Evolutionary conservation across 169 alveolate genomes (phyloP), one percentile per base, ranked within the genome.

Genomic region (Plasmodium gaboni): DNA sequence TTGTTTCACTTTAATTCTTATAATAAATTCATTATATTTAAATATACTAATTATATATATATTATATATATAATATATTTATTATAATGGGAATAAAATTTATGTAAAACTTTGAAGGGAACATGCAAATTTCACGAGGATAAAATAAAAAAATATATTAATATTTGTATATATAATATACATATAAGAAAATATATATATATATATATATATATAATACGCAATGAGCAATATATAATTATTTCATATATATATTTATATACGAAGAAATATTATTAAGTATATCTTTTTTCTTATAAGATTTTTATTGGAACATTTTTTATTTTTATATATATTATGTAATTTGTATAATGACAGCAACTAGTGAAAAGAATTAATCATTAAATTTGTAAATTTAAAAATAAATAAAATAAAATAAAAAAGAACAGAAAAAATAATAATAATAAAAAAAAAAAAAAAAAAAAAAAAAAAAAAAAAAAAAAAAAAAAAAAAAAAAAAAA

Each of bases 341-440:
- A 13, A 55, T 55, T 55, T 55, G 64, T 22, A 55, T 55, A 55
- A 55, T 55, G 64, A 55, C n/a, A 55, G 64, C 15, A 55, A 55
- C 8, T 5, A 55, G 15, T 55, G 22, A 55, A 55, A 55, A 15
- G 22, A 55, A 55, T 55, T 15, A 55, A 55, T 13, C 9, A 55
- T 55, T 55, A 13, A 55, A 10, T 55, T 55, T 55, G 64, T 15
- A 55, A 55, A 10, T 32, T 32, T 32, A 55, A 55, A 55, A 15
- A 10, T 55, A 55, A 51, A 55, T 5, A 15, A 15, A 55, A 6
- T n/a, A 55, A 55, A 10, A 55, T n/a, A 55, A 15, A 55, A 6
- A 32, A 32, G 44, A 32, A 32, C 8, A 32, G 42, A 32, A 32
- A 32, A 32, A 32, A 32, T 32, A 32, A 32, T 32, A 32, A 32